Base-by-base conservation (phyloP, 805 yeast species). In the Candida alai region DNA sequence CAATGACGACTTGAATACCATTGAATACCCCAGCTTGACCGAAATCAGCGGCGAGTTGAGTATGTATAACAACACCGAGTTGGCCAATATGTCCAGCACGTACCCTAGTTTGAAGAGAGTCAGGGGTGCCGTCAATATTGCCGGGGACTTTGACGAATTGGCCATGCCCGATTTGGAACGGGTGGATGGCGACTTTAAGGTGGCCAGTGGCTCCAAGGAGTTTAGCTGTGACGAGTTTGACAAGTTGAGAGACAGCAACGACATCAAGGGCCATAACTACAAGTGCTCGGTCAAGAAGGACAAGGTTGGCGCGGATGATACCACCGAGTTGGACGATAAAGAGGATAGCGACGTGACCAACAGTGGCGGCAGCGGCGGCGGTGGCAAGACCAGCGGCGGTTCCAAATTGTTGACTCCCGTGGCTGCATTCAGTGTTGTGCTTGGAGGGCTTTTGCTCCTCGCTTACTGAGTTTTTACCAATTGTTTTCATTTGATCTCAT, bases 181-280 rank as follows among this genome's bases (percentile, higher is more conserved):
- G 47, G 66, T 65, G 30, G 65, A 59, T 35, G 72, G 72, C 42
- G 71, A 65, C 49, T 66, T 66, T 48, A 40, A 52, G 28, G 51
- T 65, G 30, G 27, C 43, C 29, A 49, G 66, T 31, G 58, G 64
- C 21, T 50, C 57, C 39, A 57, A 60, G 27, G 61, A 65, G 34
- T 65, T 65, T 45, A 52, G 54, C 39, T 66, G 72, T 48, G 32
- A 48, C 18, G 55, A 39, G 20, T 64, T 62, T 51, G 49, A 64
- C 44, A 46, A 51, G 41, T 60, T 60, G 49, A 54, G 56, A 42
- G 36, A 47, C 28, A 39, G 36, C 31, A 49, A 53, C 34, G 57
- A 54, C 44, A 64, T 65, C 42, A 56, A 62, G 50, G 72, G 72
- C 36, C 68, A 66, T 57, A 65, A 65, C 61, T 65, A 50, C 54